Evolutionary conservation across 2,329 filamentous ascomycete genomes (phyloP), one percentile per base, ranked within the genome.

Genomic region (Fusarium ambrosium): DNA sequence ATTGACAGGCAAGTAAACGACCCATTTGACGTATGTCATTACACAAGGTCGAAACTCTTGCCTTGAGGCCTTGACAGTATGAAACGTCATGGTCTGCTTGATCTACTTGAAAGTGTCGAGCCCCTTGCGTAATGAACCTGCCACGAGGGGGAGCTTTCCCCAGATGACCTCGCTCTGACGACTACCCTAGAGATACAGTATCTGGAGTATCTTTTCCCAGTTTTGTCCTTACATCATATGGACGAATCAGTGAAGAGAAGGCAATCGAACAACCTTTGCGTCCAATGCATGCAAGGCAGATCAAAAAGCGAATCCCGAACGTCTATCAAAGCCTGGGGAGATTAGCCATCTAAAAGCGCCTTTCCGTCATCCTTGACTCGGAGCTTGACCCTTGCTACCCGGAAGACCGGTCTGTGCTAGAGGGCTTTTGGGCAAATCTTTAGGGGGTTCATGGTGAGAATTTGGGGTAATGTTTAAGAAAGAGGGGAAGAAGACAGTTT

Each of bases 121-220:
- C 60, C 27, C 63, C 58, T 69, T 74, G 72, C 72, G 71, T 74
- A 72, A 74, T 74, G 41, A 8, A 8, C 51, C 55, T 62, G 64
- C 43, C 16, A 27, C 20, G 71, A 69, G 58, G 69, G 69, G 62
- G 22, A 32, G 51, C 6, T 55, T 72, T 74, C 56, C 18, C 63
- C 53, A 56, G 29, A 66, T 75, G 72, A 69, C 72, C 69, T 37
- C 62, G 22, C 29, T 48, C 48, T 62, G 65, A 66, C 36, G 62
- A 66, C 56, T 74, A 74, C 71, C 71, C 68, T 74, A 62, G 72
- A 74, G 10, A 22, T 27, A 32, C 29, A 32, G 29, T 32, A 37
- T 53, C 13, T 24, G 48, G 51, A 58, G 53, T 56, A 24, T 20
- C 48, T 62, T 37, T 66, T 60, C 53, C 32, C 24, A 51, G 37